Evolutionary conservation across 2,329 filamentous ascomycete genomes (phyloP).

Genomic region (Diplodia mutila): DNA sequence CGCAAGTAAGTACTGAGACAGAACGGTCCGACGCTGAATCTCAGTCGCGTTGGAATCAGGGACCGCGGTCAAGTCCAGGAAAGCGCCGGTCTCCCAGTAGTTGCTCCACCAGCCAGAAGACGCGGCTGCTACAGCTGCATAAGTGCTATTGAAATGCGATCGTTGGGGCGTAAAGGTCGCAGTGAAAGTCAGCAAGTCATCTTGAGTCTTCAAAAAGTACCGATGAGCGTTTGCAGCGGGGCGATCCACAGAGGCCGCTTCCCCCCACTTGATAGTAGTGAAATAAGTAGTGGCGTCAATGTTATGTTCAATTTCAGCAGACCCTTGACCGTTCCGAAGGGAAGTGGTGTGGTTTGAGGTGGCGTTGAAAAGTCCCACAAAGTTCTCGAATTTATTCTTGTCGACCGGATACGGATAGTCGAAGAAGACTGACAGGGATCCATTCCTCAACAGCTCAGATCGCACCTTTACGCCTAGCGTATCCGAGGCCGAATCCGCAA

Average conservation of each 20-base stretch:
- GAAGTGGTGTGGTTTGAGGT: constrained; percentile 51
- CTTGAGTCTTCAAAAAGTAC: constrained; percentile 46
- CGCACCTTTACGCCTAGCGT: constrained; percentile 50
- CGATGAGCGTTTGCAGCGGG: constrained; percentile 47
- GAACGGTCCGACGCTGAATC: constrained; percentile 57
- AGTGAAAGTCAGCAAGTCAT: constrained; percentile 33
- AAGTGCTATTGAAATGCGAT: constrained; percentile 30
- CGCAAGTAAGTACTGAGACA: constrained; percentile 58
- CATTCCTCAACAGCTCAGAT: constrained; percentile 47
- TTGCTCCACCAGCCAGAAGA: constrained; percentile 52
- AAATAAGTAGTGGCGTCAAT: constrained; percentile 51
- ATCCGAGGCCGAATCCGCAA: constrained; percentile 52
- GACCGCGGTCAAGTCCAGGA: constrained; percentile 54
- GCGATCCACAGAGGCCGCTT: constrained; percentile 39
- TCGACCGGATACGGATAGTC: constrained; percentile 57
- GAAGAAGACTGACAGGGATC: constrained; percentile 53
- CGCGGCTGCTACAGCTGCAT: constrained; percentile 34
- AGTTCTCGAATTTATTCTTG: constrained; percentile 58
- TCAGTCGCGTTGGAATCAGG: constrained; percentile 50
- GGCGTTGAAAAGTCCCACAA: constrained; percentile 57
- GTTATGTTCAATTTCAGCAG: constrained; percentile 50
- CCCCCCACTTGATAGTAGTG: constrained; percentile 46
- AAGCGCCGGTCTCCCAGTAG: constrained; percentile 57
- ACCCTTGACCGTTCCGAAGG: constrained; percentile 34
- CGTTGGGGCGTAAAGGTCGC: constrained; percentile 33